Conservation (phyloP, 352 stramenopile genomes). For the Globisporangium apiculatum region DNA sequence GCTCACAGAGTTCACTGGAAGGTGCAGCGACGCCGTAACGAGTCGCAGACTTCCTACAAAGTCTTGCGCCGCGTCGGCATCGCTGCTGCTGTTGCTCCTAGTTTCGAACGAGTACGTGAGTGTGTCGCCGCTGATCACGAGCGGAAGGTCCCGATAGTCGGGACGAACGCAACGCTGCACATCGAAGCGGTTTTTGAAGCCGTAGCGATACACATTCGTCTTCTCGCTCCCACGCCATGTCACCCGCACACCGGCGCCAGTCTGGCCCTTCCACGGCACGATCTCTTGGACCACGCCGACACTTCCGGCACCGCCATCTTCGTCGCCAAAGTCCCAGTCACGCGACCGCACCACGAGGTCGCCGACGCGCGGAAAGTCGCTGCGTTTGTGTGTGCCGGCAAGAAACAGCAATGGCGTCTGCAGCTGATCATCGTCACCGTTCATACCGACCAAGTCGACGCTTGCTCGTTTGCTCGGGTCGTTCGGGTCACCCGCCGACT, state of each 20-base stretch:
- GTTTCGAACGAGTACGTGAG: conserved; percentile 29
- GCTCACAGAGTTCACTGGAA: conserved; percentile 5
- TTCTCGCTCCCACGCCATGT: conserved; percentile 33
- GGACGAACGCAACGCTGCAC: conserved; percentile 28
- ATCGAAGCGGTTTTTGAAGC: conserved; percentile 50
- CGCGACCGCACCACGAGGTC: conserved; percentile 51
- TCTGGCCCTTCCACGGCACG: conserved; percentile 38
- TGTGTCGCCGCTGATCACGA: conserved; percentile 37
- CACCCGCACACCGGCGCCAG: conserved; percentile 49
- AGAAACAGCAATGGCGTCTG: conserved; percentile 34
- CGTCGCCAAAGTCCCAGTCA: conserved; percentile 68
- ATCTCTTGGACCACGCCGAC: conserved; percentile 49
- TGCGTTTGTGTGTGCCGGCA: conserved; percentile 21
- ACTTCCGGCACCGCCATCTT: conserved; percentile 60
- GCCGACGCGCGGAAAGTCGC: conserved; percentile 23
- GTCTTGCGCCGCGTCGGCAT: conserved; percentile 13
- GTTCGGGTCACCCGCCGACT: not conserved
- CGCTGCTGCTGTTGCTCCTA: not conserved
- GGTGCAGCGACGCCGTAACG: conserved; percentile 7
- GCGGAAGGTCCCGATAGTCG: conserved; percentile 18
- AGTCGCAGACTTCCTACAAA: conserved; percentile 31
- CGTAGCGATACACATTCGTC: conserved; percentile 54
- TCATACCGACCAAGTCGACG: conserved; percentile 23
- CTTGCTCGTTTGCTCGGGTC: not conserved
- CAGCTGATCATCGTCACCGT: conserved; percentile 21